These are phyloP conservation scores for Fusarium sambucinum DNA, from an alignment of 2,329 filamentous ascomycete genomes.

Conservation along the genomic window DNA sequence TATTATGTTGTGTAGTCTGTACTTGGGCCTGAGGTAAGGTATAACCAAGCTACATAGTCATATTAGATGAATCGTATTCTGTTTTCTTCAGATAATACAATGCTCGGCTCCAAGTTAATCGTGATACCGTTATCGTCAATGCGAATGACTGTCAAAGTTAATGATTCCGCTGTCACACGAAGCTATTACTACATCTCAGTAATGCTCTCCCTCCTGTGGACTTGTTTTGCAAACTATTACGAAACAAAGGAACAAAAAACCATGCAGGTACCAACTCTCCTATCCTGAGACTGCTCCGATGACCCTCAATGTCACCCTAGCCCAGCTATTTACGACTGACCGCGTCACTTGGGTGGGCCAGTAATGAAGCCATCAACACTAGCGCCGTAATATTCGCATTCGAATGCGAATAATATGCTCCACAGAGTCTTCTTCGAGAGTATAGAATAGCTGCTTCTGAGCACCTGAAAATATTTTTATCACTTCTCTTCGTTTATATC, in stretches of 20 bases:
- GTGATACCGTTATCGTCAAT: no score
- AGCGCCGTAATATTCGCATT: constrained; percentile 25
- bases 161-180: neutral
- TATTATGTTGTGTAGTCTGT: no score
- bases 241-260: fast-evolving
- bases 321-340: neutral
- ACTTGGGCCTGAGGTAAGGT: no score
- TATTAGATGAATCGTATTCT: neutral
- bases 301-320: no score
- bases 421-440: neutral
- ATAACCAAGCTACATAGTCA: no score
- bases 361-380: neutral
- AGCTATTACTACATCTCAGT: neutral
- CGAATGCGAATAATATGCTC: constrained; percentile 16
- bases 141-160: neutral
- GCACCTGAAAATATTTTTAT: fast-evolving
- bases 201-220: neutral
- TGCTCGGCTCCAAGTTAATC: no score
- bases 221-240: neutral
- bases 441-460: neutral
- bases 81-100: neutral
- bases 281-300: neutral
- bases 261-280: neutral
- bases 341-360: constrained; percentile 21
- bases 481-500: neutral